These are phyloP conservation scores for Prunus mira DNA, from an alignment of 306 rosid genomes.

Conservation along the genomic window DNA sequence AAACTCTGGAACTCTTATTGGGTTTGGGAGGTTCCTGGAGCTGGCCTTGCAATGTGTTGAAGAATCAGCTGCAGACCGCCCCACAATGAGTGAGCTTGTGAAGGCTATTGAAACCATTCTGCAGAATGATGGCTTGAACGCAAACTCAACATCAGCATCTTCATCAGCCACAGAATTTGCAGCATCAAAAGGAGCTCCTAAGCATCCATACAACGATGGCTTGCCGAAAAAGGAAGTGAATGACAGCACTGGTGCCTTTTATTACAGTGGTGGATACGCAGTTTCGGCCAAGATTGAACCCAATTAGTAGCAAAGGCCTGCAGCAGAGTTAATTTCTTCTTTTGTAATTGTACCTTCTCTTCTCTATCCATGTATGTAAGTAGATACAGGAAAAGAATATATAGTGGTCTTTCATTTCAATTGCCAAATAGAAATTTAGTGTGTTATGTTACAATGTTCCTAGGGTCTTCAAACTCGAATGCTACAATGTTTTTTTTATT, in stretches of 20 bases:
- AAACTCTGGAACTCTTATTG: slow-evolving; percentile 43
- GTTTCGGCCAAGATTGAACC: slow-evolving; percentile 71
- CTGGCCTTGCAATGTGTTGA: slow-evolving; percentile 81
- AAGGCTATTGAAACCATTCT: slow-evolving; percentile 65
- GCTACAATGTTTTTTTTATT: neutral
- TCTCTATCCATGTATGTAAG: neutral
- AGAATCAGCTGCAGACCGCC: slow-evolving; percentile 78
- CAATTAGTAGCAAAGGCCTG: slow-evolving; percentile 36
- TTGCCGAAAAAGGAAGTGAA: slow-evolving; percentile 47
- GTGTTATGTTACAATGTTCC: neutral
- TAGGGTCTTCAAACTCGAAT: neutral
- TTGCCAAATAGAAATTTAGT: neutral
- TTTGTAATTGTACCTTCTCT: neutral
- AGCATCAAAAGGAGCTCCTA: slow-evolving; percentile 38
- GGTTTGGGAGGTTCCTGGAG: slow-evolving; percentile 72
- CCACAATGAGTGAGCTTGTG: slow-evolving; percentile 86
- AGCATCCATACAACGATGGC: slow-evolving; percentile 66
- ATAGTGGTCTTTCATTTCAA: neutral
- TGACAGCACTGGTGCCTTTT: slow-evolving; percentile 47
- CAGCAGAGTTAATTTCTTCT: neutral
- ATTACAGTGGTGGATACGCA: slow-evolving; percentile 74
- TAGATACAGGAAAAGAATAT: neutral
- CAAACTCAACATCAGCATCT: slow-evolving; percentile 80
- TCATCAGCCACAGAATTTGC: slow-evolving; percentile 87
- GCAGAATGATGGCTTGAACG: slow-evolving; percentile 80